phyloP scores from a whole-genome alignment of 164 flowering plant genomes.

The Santalum album region DNA sequence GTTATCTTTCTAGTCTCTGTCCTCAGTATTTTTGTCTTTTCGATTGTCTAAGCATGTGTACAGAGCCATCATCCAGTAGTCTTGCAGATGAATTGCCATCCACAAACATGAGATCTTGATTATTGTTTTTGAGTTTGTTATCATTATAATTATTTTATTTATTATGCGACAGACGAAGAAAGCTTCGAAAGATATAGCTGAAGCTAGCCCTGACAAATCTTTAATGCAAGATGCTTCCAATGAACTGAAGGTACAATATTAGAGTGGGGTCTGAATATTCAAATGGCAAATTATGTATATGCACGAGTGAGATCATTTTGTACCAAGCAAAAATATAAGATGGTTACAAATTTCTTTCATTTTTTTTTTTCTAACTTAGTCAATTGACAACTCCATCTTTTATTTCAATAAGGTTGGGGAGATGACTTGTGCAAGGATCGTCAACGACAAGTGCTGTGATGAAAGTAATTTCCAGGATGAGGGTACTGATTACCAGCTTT shows the following conservation, averaged over 20 bases:
- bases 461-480: neutral
- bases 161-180: neutral
- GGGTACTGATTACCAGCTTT: neutral
- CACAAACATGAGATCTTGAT: neutral
- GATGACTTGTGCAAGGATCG: neutral
- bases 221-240: neutral
- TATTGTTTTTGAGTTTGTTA: neutral
- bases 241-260: conserved; percentile 9
- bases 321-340: too few species aligned
- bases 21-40: neutral
- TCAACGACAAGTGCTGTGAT: neutral
- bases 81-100: neutral
- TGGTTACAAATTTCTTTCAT: neutral
- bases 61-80: neutral
- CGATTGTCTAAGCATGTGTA: neutral
- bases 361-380: too few species aligned
- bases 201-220: neutral
- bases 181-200: neutral
- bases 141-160: neutral
- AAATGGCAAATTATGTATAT: too few species aligned
- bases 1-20: neutral
- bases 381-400: too few species aligned
- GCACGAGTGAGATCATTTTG: too few species aligned
- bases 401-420: neutral
- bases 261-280: neutral